Percentiles rank a stretch among this genome's conserved stretches.
These are phyloP conservation scores for Castanea sativa DNA, from an alignment of 306 rosid genomes.

Conservation along the genomic window DNA sequence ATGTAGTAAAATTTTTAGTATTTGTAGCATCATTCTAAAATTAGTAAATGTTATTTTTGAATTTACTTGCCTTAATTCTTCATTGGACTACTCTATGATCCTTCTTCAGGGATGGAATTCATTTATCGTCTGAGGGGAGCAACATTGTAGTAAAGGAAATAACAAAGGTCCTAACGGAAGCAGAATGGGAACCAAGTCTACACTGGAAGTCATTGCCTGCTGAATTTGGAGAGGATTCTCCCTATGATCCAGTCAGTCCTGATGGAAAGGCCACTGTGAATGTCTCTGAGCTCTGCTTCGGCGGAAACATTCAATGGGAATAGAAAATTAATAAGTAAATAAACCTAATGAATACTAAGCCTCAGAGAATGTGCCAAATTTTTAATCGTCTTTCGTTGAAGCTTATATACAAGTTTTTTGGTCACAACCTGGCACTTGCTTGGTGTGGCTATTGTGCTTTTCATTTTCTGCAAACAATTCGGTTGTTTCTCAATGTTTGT, in stretches of 20 bases:
- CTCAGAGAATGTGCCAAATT: no score
- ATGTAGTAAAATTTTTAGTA: no score
- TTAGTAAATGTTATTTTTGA: no score
- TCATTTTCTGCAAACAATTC: no score
- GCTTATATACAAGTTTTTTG: neutral
- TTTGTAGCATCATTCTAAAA: no score
- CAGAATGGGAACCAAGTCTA: conserved; percentile 67
- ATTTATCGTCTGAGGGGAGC: conserved; percentile 62
- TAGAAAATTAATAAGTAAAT: neutral
- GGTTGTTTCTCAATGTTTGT: no score
- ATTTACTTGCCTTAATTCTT: neutral
- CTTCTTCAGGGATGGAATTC: conserved; percentile 71
- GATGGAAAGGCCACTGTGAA: conserved; percentile 35
- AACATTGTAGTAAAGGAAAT: conserved; percentile 63
- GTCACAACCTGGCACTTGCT: neutral
- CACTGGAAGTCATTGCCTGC: conserved; percentile 47
- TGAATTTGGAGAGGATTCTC: conserved; percentile 56
- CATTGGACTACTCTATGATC: neutral
- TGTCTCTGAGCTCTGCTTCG: neutral
- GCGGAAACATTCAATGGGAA: neutral
- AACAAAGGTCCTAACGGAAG: conserved; percentile 45
- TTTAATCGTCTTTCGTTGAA: no score
- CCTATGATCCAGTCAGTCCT: conserved; percentile 18
- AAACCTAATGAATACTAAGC: neutral
- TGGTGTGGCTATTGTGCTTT: no score